phyloP scores from a whole-genome alignment of 352 stramenopile genomes.

The Pythium periplocum region DNA sequence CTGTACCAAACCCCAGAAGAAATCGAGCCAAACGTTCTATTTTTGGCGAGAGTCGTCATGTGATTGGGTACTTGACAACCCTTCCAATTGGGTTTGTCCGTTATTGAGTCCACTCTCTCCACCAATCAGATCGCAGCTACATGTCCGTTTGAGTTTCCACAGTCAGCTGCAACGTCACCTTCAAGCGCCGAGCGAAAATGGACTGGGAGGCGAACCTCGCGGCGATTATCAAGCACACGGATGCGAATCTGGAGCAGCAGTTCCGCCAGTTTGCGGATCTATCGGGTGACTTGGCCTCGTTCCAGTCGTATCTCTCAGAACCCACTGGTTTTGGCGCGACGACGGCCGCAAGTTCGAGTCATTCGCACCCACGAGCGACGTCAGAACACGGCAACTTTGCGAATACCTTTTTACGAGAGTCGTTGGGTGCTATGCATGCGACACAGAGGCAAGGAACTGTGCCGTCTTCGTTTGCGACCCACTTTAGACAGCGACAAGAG shows the following conservation, averaged over 20 bases:
- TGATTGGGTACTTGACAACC: not conserved
- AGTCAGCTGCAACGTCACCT: not conserved
- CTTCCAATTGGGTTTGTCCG: no score
- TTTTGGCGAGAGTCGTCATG: not conserved
- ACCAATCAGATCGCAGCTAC: not conserved
- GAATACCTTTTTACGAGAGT: constrained; percentile 16
- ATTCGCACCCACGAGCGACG: no score
- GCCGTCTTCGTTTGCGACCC: constrained; percentile 23
- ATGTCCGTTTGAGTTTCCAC: not conserved
- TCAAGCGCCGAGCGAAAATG: constrained; percentile 16
- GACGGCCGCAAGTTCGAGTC: no score
- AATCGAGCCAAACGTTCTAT: no score
- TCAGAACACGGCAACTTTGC: constrained; percentile 6
- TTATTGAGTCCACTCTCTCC: no score
- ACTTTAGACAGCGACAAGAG: constrained; percentile 50
- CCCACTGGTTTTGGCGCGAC: no score
- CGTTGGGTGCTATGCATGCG: constrained; percentile 10
- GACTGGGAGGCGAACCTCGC: constrained; percentile 76
- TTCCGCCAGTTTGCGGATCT: constrained; percentile 62
- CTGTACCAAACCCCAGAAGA: no score
- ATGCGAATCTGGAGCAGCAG: constrained; percentile 70
- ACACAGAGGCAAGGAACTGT: not conserved
- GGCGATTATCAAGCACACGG: constrained; percentile 77
- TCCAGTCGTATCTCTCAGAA: not conserved
- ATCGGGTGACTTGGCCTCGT: constrained; percentile 15